Evolutionary conservation across 305 asterid species (phyloP).

Genomic region (Striga hermonthica): DNA sequence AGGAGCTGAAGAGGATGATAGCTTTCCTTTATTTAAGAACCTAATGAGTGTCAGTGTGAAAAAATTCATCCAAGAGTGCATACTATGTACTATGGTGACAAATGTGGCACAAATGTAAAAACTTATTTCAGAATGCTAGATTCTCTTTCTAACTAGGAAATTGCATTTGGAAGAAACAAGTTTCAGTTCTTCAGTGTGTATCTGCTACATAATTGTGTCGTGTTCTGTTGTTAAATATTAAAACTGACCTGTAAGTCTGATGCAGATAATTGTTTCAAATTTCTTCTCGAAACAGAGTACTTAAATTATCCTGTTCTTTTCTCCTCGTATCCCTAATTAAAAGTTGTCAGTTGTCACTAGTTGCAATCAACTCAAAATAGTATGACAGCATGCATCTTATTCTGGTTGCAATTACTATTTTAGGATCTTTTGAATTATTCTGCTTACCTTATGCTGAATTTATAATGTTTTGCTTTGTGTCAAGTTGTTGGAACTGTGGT

Average conservation of each 20-base stretch:
- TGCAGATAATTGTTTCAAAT: neutral
- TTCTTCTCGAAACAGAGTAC: neutral
- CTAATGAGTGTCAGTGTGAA: too few species aligned
- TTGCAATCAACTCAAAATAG: neutral
- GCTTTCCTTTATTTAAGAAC: too few species aligned
- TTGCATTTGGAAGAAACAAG: neutral
- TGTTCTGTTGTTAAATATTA: neutral
- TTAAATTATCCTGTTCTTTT: neutral
- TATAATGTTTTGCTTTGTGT: slow-evolving; percentile 32
- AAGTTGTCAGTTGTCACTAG: neutral
- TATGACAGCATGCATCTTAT: neutral
- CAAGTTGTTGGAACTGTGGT: slow-evolving; percentile 97
- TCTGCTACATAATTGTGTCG: neutral
- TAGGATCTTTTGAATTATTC: neutral
- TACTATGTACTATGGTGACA: neutral
- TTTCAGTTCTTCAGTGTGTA: neutral
- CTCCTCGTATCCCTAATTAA: slow-evolving; percentile 1
- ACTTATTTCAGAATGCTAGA: neutral
- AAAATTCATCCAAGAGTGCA: neutral
- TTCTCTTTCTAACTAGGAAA: neutral
- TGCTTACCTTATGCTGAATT: slow-evolving; percentile 14
- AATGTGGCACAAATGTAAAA: neutral
- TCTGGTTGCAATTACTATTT: neutral
- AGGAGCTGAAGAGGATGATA: too few species aligned
- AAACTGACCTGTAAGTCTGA: neutral